Evolutionary conservation across 176 grass and related monocot species (phyloP).

Genomic region (Triticum monococcum): DNA sequence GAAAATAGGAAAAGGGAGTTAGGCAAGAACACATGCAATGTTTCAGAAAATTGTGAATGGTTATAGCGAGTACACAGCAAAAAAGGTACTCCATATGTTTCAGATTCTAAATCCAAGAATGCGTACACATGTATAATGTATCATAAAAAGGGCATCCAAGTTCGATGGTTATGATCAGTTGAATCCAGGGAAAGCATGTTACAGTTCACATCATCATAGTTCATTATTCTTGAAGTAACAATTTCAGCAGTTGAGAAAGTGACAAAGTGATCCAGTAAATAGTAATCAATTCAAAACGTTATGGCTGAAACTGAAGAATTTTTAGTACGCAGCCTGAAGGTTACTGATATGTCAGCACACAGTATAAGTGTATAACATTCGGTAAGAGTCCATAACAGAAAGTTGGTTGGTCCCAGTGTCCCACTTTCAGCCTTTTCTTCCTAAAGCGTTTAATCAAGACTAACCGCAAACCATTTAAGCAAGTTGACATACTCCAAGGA

Average conservation of each 20-base stretch:
- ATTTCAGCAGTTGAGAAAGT: not conserved
- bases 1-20: constrained; percentile 18
- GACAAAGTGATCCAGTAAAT: not conserved
- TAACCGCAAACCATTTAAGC: not conserved
- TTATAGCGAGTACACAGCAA: not conserved
- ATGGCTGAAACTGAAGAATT: not conserved
- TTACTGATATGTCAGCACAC: too few species aligned
- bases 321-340: not conserved
- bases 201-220: not conserved
- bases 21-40: not conserved
- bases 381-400: not conserved
- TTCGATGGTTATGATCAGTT: not conserved
- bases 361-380: too few species aligned
- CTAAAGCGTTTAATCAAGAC: constrained; percentile 9
- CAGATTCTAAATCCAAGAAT: not conserved
- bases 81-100: not conserved
- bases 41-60: not conserved
- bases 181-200: not conserved
- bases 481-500: not conserved
- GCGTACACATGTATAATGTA: not conserved
- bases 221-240: not conserved
- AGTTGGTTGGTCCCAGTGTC: not conserved
- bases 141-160: not conserved
- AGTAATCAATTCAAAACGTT: not conserved
- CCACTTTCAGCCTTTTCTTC: not conserved